phyloP scores from a whole-genome alignment of 441 rosid species.

The Mallotus japonicus region DNA sequence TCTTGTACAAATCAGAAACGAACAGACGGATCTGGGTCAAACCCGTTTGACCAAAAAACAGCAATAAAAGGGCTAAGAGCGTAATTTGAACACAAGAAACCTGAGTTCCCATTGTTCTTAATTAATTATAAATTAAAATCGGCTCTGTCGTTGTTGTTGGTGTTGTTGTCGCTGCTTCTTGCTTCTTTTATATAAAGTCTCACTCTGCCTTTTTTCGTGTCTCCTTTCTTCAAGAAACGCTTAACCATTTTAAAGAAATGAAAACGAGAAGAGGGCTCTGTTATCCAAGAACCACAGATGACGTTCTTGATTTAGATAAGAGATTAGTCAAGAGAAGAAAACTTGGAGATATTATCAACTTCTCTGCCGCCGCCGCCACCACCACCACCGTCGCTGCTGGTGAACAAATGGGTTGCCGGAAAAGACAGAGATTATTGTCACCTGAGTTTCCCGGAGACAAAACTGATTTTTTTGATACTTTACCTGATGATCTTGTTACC shows the following conservation, averaged over 20 bases:
- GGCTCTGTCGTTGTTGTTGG: conserved; percentile 34
- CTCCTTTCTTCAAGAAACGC: not conserved
- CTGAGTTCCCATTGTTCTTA: not conserved
- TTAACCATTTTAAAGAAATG: conserved; percentile 28
- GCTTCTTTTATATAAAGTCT: conserved; percentile 36
- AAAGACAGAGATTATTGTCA: conserved; percentile 36
- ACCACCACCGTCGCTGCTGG: conserved; percentile 17
- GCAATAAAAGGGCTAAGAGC: conserved; percentile 29
- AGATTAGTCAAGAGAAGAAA: conserved; percentile 28
- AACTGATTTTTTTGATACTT: conserved; percentile 51
- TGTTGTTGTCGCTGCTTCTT: conserved; percentile 5
- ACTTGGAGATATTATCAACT: not conserved
- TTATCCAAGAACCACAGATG: conserved; percentile 32
- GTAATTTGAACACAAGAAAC: conserved; percentile 27
- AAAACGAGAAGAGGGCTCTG: conserved; percentile 55
- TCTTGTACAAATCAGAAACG: conserved; percentile 22
- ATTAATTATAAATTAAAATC: conserved; percentile 13
- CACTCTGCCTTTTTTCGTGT: conserved; percentile 21
- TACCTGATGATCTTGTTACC: conserved; percentile 83
- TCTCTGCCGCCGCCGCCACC: not conserved
- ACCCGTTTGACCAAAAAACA: conserved; percentile 40
- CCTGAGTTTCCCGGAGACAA: conserved; percentile 11
- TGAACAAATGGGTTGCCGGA: conserved; percentile 29
- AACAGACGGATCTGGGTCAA: conserved; percentile 48
- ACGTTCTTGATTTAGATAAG: conserved; percentile 29